Evolutionary conservation across 1,284 basidiomycete species (phyloP), one percentile per base, ranked within the genome.

Genomic region (Mycena sp.): DNA sequence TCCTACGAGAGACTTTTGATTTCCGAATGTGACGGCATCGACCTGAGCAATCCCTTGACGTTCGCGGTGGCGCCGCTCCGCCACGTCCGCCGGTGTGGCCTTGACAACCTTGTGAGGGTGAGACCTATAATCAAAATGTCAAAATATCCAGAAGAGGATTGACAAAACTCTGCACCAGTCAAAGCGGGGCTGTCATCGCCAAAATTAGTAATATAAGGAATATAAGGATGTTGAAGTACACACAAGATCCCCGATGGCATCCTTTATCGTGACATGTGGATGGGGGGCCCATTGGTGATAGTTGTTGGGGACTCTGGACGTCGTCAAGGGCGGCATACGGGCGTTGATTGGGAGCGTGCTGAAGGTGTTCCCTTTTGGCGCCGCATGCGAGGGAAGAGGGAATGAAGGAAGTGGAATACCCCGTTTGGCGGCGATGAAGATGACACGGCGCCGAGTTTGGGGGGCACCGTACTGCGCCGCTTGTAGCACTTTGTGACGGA

Each of bases 181-280:
- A 21, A 67, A 67, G 14, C 17, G 12, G 10, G 52, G 64, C 64
- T 65, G 32, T n/a, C 12, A 11, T 16, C n/a, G 21, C 10, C 19
- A 3, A 21, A 44, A 30, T 29, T 6, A 10, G 30, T 46, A 11
- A 48, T 19, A 9, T 4, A 40, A 29, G 11, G 37, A 10, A 7
- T 7, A 12, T 23, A 14, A 28, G 26, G 2, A 5, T 23, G 10
- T 2, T 38, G 3, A 23, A 6, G 0, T 35, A 12, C 65, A 19
- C 30, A 67, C 65, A 40, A 67, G 21, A 54, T 67, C 65, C 6
- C 45, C 35, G 17, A 67, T 67, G 2, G 56, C 58, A 19, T 64
- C 58, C 17, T 48, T 10, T 16, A 67, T 38, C 0, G 58, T 64
- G 16, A 67, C 55, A 4, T 49, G 25, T 1, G 58, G 45, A 29